Evolutionary conservation across 1,284 basidiomycete species (phyloP), one percentile per base, ranked within the genome.

Genomic region (Flammula alnicola): DNA sequence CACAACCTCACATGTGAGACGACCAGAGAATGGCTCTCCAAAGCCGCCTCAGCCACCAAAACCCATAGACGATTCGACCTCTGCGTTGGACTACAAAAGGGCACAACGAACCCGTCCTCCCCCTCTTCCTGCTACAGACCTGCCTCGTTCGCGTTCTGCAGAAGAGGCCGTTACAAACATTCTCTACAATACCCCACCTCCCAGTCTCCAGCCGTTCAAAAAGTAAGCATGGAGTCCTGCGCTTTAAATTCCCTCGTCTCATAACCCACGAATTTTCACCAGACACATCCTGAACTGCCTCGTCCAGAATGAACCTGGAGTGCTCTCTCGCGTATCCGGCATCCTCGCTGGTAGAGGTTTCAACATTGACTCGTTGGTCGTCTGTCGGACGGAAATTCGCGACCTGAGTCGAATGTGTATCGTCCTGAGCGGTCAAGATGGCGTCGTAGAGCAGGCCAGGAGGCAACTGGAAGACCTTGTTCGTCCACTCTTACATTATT

Each of bases 351-450:
- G 93, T 32, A 80, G 97, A 58, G 97, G 97, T 1, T 98, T 99
- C 80, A 99, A 99, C 79, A 98, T 96, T 64, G 97, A 99, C 74
- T 98, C 95, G 14, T 81, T 99, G 53, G 97, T 99, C 59, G 97
- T 99, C 17, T 99, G 97, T 73, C 86, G 93, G 51, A 99, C 97
- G 36, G 97, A 99, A 73, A 95, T 99, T 60, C 86, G 92, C 50
- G 97, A 99, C 74, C 79, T 99, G 35, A 95, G 91, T 75, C 84
- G 97, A 44, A 99, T 99, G 97, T 98, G 93, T 66, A 94, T 99
- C 69, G 94, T 98, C 57, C 80, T 99, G 41, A 88, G 86, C 56
- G 97, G 96, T 1, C 97, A 99, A 71, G 96, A 99, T 63, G 94
- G 93, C 53, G 95, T 99, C 33, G 91, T 99, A 44, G 97, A 99